Base-by-base conservation (phyloP, 2,329 filamentous ascomycete genomes). In the Alternaria alternata region DNA sequence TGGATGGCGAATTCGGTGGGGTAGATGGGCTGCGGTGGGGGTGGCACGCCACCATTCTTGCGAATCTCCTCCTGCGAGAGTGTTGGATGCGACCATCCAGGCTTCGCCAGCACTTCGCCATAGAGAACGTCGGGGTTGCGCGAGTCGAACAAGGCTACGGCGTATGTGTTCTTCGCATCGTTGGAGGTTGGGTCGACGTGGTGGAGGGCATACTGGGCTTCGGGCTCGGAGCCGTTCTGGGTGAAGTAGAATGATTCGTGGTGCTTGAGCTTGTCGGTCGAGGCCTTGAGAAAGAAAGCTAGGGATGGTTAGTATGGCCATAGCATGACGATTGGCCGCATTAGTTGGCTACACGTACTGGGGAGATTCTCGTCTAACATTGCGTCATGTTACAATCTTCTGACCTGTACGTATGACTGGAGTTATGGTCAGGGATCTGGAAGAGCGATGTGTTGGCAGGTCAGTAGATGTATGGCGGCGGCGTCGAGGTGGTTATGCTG, bases 361-460 rank as follows among this genome's bases (percentile, higher is more conserved):
- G 94, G 94, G n/a, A 97, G 87, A 79, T 94, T 96, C 78, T 96
- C 92, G 88, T 97, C 93, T 72, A 96, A 86, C 93, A 97, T 97
- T 58, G 70, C 65, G 65, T 59, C 71, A 75, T 73, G 24, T 46
- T 59, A 57, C 34, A 44, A 42, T 30, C 20, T 8, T 11, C 41
- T 28, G 30, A 2, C 4, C 18, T 18, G 14, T 22, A 32, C 34
- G 34, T 54, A n/a, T 43, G 36, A 20, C 38, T 39, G 26, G 43
- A 22, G 59, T 54, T 53, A 44, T 16, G 16, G 18, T 18, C 54
- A 28, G 28, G 22, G 4, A 8, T 7, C n/a, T 22, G 53, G n/a
- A 28, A 43, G 16, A 43, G 55, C 30, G 26, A 53, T 42, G 42
- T 49, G 34, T 26, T 47, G 43, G 43, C 46, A 49, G 32, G 14